phyloP scores from a whole-genome alignment of 192 early-diverging fungal genomes.

The Phycomyces nitens region DNA sequence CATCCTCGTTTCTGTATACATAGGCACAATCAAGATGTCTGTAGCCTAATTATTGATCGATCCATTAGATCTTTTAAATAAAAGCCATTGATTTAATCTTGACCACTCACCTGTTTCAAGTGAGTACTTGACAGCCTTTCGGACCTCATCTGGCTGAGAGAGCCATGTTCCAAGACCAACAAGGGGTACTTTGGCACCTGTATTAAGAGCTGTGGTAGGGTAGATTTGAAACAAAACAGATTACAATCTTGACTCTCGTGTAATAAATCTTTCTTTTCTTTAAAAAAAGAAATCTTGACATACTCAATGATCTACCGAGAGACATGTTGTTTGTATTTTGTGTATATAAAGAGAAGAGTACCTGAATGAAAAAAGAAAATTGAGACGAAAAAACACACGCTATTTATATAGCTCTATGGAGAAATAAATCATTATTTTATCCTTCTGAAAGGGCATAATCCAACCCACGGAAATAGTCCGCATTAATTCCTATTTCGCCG shows the following conservation, averaged over 20 bases:
- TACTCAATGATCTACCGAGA: constrained; percentile 32
- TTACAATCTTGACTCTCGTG: background rate
- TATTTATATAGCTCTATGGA: constrained; percentile 2
- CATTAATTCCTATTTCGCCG: constrained; percentile 7
- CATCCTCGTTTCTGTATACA: constrained; percentile 70
- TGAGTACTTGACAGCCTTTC: constrained; percentile 61
- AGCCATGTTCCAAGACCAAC: constrained; percentile 68
- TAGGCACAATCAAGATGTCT: constrained; percentile 69
- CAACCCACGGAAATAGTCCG: background rate
- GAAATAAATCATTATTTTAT: background rate
- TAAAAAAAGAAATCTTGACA: background rate
- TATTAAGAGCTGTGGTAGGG: constrained; percentile 44
- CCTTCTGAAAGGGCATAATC: background rate
- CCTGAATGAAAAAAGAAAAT: too few relatives aligned
- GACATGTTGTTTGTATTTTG: constrained; percentile 25
- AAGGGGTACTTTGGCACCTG: constrained; percentile 59
- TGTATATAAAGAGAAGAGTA: constrained; percentile 1
- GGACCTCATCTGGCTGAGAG: constrained; percentile 46
- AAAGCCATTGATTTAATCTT: background rate
- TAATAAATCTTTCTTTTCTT: background rate
- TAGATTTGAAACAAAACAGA: background rate
- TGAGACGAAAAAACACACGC: background rate
- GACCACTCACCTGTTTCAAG: constrained; percentile 31
- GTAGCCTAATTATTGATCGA: constrained; percentile 44
- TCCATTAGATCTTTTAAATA: background rate